These are phyloP conservation scores for Colletotrichum sp. DNA, from an alignment of 2,329 filamentous ascomycete species.

Conservation along the genomic window DNA sequence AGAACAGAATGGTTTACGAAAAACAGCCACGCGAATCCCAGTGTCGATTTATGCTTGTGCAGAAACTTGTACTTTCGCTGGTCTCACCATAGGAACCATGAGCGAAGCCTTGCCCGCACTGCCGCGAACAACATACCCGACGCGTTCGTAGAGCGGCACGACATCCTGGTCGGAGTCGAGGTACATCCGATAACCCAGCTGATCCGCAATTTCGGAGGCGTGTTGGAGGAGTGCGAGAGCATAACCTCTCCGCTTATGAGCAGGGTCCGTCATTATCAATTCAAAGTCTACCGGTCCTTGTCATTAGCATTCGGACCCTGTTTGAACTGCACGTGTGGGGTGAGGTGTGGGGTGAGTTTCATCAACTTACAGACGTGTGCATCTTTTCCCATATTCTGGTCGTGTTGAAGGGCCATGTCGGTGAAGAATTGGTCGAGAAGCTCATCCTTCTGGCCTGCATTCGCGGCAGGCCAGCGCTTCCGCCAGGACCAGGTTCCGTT, in stretches of 20 bases:
- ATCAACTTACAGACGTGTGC: conserved; percentile 24
- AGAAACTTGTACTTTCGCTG: not conserved
- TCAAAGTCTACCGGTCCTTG: conserved; percentile 19
- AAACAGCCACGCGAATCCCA: not conserved
- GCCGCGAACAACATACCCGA: conserved; percentile 13
- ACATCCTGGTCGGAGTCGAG: conserved; percentile 22
- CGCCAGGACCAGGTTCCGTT: conserved; percentile 14
- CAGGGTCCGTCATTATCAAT: conserved; percentile 21
- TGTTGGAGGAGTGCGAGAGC: conserved; percentile 14
- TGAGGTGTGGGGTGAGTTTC: too few species aligned
- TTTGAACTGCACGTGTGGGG: not conserved
- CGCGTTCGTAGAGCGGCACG: conserved; percentile 13
- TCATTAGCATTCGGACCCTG: not conserved
- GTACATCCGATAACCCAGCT: conserved; percentile 15
- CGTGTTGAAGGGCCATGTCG: conserved; percentile 22
- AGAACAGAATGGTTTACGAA: not conserved
- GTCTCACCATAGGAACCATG: conserved; percentile 23
- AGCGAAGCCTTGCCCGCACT: conserved; percentile 7
- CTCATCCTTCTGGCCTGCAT: conserved; percentile 7
- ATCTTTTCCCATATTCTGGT: conserved; percentile 9
- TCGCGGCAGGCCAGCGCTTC: conserved; percentile 15
- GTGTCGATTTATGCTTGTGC: not conserved
- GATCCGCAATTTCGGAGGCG: conserved; percentile 12
- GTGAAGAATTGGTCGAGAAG: conserved; percentile 20
- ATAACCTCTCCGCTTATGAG: conserved; percentile 16